Conservation (phyloP, 108 stramenopile genomes). For the Mediolabrus comicus region DNA sequence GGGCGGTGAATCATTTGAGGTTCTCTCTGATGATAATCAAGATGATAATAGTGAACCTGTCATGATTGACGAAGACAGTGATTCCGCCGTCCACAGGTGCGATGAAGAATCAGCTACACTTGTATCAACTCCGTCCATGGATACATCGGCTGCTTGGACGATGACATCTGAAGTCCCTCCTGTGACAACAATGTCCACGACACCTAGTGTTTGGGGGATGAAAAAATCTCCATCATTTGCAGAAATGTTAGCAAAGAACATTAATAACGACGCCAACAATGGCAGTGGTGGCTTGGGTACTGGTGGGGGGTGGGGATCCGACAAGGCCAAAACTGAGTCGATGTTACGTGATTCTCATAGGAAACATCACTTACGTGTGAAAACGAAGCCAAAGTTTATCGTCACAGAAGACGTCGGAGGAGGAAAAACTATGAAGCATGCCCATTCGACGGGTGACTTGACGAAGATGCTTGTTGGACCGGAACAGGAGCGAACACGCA, state of each 20-base stretch:
- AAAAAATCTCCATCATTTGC: conserved; percentile 33
- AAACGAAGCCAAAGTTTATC: conserved; percentile 44
- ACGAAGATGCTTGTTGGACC: conserved; percentile 14
- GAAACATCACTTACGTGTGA: conserved; percentile 31
- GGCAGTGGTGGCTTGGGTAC: background rate
- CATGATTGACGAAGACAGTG: conserved; percentile 27
- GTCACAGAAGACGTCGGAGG: conserved; percentile 12
- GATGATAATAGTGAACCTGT: conserved; percentile 10
- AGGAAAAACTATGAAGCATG: conserved; percentile 31
- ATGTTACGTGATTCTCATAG: conserved; percentile 38
- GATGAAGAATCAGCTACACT: conserved; percentile 15
- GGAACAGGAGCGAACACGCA: conserved; percentile 14
- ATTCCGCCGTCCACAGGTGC: background rate
- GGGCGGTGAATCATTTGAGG: background rate
- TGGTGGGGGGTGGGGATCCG: conserved; percentile 3
- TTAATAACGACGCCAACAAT: background rate
- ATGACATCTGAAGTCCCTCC: conserved; percentile 12
- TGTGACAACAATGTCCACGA: background rate
- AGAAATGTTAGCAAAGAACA: conserved; percentile 28
- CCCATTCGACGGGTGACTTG: conserved; percentile 41
- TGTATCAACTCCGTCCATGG: conserved; percentile 27
- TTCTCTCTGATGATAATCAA: conserved; percentile 1
- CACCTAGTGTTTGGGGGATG: conserved; percentile 17
- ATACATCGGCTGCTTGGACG: conserved; percentile 32
- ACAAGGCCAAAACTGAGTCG: conserved; percentile 29